Percentiles rank a stretch among this genome's conserved stretches.
These are phyloP conservation scores for Jamesozyma jinghongensis DNA, from an alignment of 805 yeast genomes.

Conservation along the genomic window DNA sequence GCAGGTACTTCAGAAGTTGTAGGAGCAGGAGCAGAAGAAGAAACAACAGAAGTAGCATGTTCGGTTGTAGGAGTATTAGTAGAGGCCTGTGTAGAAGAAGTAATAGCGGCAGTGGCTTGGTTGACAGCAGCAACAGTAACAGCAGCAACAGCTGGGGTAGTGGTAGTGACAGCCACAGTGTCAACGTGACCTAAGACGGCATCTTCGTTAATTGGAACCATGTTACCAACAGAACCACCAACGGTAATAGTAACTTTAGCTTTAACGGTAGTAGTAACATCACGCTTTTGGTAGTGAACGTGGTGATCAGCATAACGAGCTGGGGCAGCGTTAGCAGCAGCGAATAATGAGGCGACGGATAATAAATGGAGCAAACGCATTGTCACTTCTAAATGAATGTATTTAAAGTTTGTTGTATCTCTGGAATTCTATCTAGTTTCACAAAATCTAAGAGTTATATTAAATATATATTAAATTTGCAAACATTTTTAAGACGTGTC, in stretches of 20 bases:
- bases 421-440: no score
- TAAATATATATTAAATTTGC: no score
- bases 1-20: conserved; percentile 28
- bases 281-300: conserved; percentile 34
- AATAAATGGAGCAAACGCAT: conserved; percentile 45
- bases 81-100: conserved; percentile 18
- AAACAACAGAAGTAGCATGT: conserved; percentile 28
- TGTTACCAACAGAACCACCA: conserved; percentile 3
- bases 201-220: conserved; percentile 15
- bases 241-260: conserved; percentile 25
- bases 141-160: conserved; percentile 8
- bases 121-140: conserved; percentile 16
- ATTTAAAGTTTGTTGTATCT: no score
- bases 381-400: neutral
- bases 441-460: no score
- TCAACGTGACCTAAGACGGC: conserved; percentile 26
- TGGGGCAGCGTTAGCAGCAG: conserved; percentile 6
- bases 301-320: conserved; percentile 4
- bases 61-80: no score
- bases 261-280: conserved; percentile 41
- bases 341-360: conserved; percentile 13
- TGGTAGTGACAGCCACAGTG: conserved; percentile 10
- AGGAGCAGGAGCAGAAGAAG: conserved; percentile 29
- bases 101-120: conserved; percentile 11
- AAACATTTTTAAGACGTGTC: no score